Percentiles rank a stretch among this genome's conserved stretches.
These are phyloP conservation scores for Zygoascus tannicola DNA, from an alignment of 805 yeast genomes.

Conservation along the genomic window DNA sequence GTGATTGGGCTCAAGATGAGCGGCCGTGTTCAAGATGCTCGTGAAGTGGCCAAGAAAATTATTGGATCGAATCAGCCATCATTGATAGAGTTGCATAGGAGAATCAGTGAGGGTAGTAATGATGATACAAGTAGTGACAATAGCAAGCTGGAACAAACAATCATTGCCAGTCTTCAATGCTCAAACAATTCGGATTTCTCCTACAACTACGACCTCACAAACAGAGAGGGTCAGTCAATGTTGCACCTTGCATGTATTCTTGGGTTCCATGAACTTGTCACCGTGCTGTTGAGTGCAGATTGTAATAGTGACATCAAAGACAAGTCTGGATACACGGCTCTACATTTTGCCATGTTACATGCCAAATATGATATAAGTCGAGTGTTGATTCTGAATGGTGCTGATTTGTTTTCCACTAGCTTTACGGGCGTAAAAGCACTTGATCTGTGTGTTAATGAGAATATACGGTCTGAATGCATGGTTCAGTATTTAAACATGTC, in stretches of 20 bases:
- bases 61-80: constrained; percentile 46
- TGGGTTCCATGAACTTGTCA: constrained; percentile 55
- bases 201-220: constrained; percentile 76
- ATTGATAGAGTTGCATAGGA: background rate
- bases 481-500: background rate
- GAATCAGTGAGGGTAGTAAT: constrained; percentile 15
- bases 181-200: constrained; percentile 20
- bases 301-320: constrained; percentile 57
- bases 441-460: constrained; percentile 18
- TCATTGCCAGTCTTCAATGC: constrained; percentile 20
- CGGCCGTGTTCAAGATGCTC: constrained; percentile 90
- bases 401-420: constrained; percentile 45
- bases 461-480: constrained; percentile 10
- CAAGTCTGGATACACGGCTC: constrained; percentile 73
- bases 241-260: constrained; percentile 76
- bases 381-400: constrained; percentile 53
- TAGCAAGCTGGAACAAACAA: constrained; percentile 17
- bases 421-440: constrained; percentile 34
- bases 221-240: constrained; percentile 76
- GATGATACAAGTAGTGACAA: constrained; percentile 6
- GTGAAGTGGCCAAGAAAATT: constrained; percentile 83
- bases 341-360: constrained; percentile 73
- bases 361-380: constrained; percentile 64
- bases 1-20: constrained; percentile 96
- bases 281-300: constrained; percentile 54